Evolutionary conservation across 148 eudicot species (phyloP), one percentile per base, ranked within the genome.

Genomic region (Rhododendron henanense): DNA sequence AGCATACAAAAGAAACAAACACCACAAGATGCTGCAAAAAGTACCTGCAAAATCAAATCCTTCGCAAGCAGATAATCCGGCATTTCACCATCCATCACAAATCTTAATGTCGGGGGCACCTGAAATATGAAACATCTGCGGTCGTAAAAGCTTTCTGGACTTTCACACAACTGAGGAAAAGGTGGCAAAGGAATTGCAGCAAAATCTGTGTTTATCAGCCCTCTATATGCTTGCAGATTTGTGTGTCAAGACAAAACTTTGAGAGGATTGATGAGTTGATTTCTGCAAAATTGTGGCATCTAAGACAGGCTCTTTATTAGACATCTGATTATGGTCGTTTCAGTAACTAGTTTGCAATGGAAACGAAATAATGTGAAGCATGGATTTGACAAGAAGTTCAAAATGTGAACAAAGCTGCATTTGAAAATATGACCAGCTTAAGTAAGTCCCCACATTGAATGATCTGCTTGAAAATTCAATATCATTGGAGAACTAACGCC

Each of bases 51-150:
- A 85, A 97, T 97, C 91, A 97, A 90, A 90, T 97, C 99, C 93
- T 97, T 95, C 28, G 98, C 94, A 85, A 97, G 98, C 92, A 97
- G 82, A 88, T 92, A 97, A 90, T 90, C 88, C 47, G 98, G 99
- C 98, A 97, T 97, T 91, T 97, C 99, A 84, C 99, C 99, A 86
- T 97, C 99, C 97, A 96, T 37, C 35, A 96, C 95, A 87, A 96
- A 96, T 91, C 98, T 91, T 84, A 96, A 79, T 86, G 99, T 96
- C 33, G 98, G 99, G 41, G 99, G 99, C 87, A 95, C 99, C 99
- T 96, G 89, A 73, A 91, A 87, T 57, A 78, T 50, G 67, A 83
- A 61, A 3, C 35, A 83, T 2, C 7, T 45, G 55, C 44, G 0
- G n/a, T 25, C 6, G 15, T 28, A 6, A 61, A 83, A 23, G 28